Evolutionary conservation across 768 basidiomycete genomes (phyloP).

Genomic region (Naganishia friedmannii): DNA sequence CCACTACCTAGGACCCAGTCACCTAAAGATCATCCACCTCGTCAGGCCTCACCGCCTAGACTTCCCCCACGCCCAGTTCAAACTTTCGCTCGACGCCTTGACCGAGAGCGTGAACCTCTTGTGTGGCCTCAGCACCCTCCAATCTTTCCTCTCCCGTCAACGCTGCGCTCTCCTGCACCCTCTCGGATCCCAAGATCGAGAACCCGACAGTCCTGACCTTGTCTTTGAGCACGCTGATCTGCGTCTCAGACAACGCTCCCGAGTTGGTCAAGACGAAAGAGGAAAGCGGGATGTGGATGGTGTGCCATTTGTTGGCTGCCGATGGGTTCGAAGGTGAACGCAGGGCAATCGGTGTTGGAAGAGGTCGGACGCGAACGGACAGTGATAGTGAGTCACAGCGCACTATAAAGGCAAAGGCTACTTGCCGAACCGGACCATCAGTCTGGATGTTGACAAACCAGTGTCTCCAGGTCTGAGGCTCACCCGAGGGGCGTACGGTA

Average conservation of each 20-base stretch:
- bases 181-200: slow-evolving; percentile 79
- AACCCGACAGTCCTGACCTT: slow-evolving; percentile 78
- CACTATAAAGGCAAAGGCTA: too few species aligned
- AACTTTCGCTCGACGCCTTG: slow-evolving; percentile 33
- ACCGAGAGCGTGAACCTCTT: too few species aligned
- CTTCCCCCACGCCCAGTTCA: slow-evolving; percentile 67
- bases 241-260: slow-evolving; percentile 57
- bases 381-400: neutral
- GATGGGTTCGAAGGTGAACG: slow-evolving; percentile 30
- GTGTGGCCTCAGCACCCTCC: too few species aligned
- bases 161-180: slow-evolving; percentile 53
- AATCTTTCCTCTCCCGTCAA: neutral
- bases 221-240: slow-evolving; percentile 72
- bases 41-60: slow-evolving; percentile 26
- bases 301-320: slow-evolving; percentile 36
- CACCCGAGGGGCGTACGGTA: slow-evolving; percentile 56
- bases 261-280: slow-evolving; percentile 56
- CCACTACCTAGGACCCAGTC: too few species aligned
- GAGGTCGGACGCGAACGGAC: slow-evolving; percentile 63
- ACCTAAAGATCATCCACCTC: too few species aligned
- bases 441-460: slow-evolving; percentile 94
- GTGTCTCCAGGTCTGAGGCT: slow-evolving; percentile 28
- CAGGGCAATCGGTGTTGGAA: slow-evolving; percentile 88
- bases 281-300: slow-evolving; percentile 70
- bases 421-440: slow-evolving; percentile 59